Conservation (phyloP, 768 basidiomycete genomes). For the Lactarius trivialis region DNA sequence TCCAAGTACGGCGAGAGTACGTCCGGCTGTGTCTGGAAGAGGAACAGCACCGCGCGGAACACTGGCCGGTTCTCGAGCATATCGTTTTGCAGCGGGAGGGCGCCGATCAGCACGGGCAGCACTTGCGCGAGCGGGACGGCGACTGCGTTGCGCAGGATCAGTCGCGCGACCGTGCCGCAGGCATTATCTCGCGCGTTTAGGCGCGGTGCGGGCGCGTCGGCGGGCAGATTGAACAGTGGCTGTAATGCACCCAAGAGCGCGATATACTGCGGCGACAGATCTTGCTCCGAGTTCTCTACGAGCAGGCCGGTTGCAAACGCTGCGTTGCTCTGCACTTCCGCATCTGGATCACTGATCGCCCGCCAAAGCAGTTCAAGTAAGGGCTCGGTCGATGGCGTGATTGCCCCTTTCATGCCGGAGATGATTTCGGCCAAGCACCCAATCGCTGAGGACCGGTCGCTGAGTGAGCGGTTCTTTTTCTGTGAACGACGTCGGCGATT, state of each 20-base stretch:
- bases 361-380: slow-evolving; percentile 80
- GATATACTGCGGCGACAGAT: slow-evolving; percentile 77
- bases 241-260: slow-evolving; percentile 72
- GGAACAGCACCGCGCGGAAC: slow-evolving; percentile 82
- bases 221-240: slow-evolving; percentile 66
- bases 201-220: slow-evolving; percentile 54
- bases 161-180: slow-evolving; percentile 84
- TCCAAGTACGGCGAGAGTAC: slow-evolving; percentile 72
- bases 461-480: slow-evolving; percentile 81
- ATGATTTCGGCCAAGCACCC: slow-evolving; percentile 95
- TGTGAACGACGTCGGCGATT: slow-evolving; percentile 28
- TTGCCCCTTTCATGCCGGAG: slow-evolving; percentile 77
- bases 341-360: slow-evolving; percentile 74
- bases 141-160: slow-evolving; percentile 71
- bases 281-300: slow-evolving; percentile 75
- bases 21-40: slow-evolving; percentile 73
- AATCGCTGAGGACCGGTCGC: slow-evolving; percentile 88
- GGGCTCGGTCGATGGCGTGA: slow-evolving; percentile 78
- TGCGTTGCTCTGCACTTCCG: slow-evolving; percentile 95
- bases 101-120: slow-evolving; percentile 72
- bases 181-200: slow-evolving; percentile 95
- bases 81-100: slow-evolving; percentile 85
- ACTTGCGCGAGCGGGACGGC: slow-evolving; percentile 89
- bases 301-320: slow-evolving; percentile 92
- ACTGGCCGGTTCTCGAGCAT: slow-evolving; percentile 84